Base-by-base conservation (phyloP, 1,284 basidiomycete species). In the Pterulicium gracile region DNA sequence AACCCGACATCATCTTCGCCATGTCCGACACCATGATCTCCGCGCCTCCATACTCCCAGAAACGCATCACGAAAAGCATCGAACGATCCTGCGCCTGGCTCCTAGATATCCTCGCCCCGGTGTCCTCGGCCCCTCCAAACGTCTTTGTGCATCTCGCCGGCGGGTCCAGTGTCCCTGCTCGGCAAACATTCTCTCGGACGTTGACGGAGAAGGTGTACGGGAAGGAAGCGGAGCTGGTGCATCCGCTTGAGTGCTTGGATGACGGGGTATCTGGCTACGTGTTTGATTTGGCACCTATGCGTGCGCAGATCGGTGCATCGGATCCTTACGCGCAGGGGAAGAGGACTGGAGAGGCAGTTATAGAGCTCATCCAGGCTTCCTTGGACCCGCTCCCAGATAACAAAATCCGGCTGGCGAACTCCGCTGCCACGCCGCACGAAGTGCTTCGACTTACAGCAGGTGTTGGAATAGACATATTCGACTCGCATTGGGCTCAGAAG, bases 401-500 rank as follows among this genome's bases (percentile, higher is more conserved):
- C 12, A 89, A 88, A 59, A 72, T 71, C 0, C 79, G 87, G 14
- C 55, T 88, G 10, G 69, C 73, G 24, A 77, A 79, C 36, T 76
- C 75, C 0, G 59, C 70, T 0, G 55, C 55, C 0, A 80, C 81
- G 0, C 88, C 88, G 1, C 88, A 89, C 50, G 81, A 86, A 47
- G 75, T 88, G 19, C 73, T 91, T 2, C 61, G 61, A 4, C 70
- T 88, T 19, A 69, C 89, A 21, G 62, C 64, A 2, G 67, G 75
- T 41, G 68, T 81, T 3, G 88, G 88, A 0, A 58, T 86, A 12
- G 88, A 91, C 56, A 52, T 89, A 0, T 81, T 90, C 50, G 86
- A 88, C 54, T 72, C 74, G 0, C 67, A 68, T 10, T 90, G 82
- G 79, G 84, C 77, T 0, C 75, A 81, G 53, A 59, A 69, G 10